Evolutionary conservation across 2,329 filamentous ascomycete species (phyloP).

Genomic region (Helotiales sp.): DNA sequence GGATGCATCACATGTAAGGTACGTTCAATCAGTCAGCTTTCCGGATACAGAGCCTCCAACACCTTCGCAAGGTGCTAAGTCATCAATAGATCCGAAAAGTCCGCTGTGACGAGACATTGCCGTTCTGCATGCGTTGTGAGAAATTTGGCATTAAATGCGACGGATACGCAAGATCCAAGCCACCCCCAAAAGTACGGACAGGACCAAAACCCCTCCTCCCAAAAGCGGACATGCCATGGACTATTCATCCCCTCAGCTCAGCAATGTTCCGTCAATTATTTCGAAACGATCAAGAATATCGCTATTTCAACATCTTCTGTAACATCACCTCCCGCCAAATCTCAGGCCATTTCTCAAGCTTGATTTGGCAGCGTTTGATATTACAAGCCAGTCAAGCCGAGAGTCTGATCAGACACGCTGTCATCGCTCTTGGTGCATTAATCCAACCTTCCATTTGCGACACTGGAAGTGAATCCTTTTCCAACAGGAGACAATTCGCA

Average conservation of each 20-base stretch:
- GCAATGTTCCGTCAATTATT: background rate
- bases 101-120: constrained; percentile 15
- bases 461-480: background rate
- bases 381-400: constrained; percentile 9
- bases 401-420: constrained; percentile 6
- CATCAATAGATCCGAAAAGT: constrained; percentile 6
- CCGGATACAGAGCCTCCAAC: too few relatives aligned
- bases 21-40: too few relatives aligned
- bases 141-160: constrained; percentile 6
- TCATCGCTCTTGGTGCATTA: constrained; percentile 10
- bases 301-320: constrained; percentile 3
- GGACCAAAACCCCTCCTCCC: background rate
- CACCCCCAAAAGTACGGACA: background rate
- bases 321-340: background rate
- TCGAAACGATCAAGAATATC: background rate
- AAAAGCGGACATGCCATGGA: background rate
- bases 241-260: background rate
- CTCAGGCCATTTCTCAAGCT: background rate
- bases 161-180: background rate
- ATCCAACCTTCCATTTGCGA: background rate
- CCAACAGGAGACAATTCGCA: background rate
- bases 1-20: background rate
- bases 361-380: constrained; percentile 11
- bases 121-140: constrained; percentile 6
- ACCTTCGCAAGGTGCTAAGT: too few relatives aligned